Evolutionary conservation across 129 eudicot genomes (phyloP).

Genomic region (Tagetes erecta): DNA sequence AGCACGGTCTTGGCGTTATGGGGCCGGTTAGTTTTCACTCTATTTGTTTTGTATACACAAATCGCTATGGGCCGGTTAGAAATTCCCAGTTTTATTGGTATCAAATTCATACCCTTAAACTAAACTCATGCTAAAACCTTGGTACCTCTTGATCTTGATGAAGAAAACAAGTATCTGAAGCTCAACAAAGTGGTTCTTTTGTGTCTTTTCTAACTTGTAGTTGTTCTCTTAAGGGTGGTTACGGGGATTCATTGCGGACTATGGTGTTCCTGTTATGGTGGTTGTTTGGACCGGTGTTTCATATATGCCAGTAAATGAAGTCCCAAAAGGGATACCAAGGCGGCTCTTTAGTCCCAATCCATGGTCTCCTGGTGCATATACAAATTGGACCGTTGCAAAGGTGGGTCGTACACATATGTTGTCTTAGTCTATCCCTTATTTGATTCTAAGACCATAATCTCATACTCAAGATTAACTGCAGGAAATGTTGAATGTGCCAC

Average conservation of each 20-base stretch:
- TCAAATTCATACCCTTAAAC: neutral
- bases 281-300: conserved; percentile 91
- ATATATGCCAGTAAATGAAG: conserved; percentile 77
- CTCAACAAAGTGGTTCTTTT: neutral
- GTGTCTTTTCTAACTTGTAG: conserved; percentile 22
- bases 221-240: conserved; percentile 66
- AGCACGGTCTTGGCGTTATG: conserved; percentile 99
- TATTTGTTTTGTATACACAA: conserved; percentile 2
- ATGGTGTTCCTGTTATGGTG: conserved; percentile 96
- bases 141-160: conserved; percentile 7
- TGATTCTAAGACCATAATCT: neutral
- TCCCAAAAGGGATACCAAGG: conserved; percentile 91
- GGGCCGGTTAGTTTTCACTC: conserved; percentile 56
- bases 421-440: neutral
- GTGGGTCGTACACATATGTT: conserved; percentile 31
- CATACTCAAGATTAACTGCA: conserved; percentile 31
- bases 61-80: neutral
- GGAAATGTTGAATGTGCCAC: conserved; percentile 94
- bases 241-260: conserved; percentile 89
- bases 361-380: conserved; percentile 94
- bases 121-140: neutral
- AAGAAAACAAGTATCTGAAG: neutral
- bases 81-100: neutral
- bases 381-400: conserved; percentile 96
- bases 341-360: conserved; percentile 95